These are phyloP conservation scores for Pleurotus platypus DNA, from an alignment of 768 basidiomycete genomes.

Conservation along the genomic window DNA sequence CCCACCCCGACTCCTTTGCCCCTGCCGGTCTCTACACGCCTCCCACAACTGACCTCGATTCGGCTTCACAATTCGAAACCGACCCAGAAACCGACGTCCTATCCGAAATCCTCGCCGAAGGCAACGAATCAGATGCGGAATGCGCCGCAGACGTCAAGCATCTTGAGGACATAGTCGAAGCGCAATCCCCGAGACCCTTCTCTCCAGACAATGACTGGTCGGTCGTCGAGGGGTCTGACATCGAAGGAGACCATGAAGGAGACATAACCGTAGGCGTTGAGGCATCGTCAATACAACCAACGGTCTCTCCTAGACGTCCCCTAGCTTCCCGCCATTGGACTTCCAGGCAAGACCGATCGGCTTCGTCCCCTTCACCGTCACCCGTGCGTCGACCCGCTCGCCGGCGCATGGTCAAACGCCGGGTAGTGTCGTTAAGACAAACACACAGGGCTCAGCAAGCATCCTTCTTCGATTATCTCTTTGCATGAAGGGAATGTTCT, in stretches of 20 bases:
- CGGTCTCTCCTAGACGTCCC: constrained; percentile 1
- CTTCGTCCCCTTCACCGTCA: constrained; percentile 54
- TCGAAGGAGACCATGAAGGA: constrained; percentile 24
- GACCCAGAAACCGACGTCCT: constrained; percentile 52
- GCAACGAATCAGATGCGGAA: constrained; percentile 33
- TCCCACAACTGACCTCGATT: constrained; percentile 64
- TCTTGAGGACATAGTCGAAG: constrained; percentile 24
- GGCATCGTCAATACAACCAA: constrained; percentile 28
- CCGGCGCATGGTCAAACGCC: constrained; percentile 18
- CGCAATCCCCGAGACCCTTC: neutral
- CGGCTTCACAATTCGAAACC: constrained; percentile 44
- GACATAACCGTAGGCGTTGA: constrained; percentile 28
- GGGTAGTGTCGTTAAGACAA: neutral
- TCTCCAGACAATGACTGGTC: constrained; percentile 31
- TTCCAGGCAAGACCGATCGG: constrained; percentile 28
- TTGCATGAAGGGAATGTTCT: constrained; percentile 23
- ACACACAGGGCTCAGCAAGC: constrained; percentile 10
- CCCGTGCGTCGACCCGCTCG: constrained; percentile 33
- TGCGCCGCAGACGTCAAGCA: constrained; percentile 17
- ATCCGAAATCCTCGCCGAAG: constrained; percentile 47
- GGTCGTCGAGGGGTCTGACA: constrained; percentile 25
- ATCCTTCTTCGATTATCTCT: constrained; percentile 44
- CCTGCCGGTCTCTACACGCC: constrained; percentile 58
- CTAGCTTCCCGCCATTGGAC: constrained; percentile 24
- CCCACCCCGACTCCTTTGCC: constrained; percentile 50